Evolutionary conservation across 179 eudicot species (phyloP).

Genomic region (Beta macrorhiza): DNA sequence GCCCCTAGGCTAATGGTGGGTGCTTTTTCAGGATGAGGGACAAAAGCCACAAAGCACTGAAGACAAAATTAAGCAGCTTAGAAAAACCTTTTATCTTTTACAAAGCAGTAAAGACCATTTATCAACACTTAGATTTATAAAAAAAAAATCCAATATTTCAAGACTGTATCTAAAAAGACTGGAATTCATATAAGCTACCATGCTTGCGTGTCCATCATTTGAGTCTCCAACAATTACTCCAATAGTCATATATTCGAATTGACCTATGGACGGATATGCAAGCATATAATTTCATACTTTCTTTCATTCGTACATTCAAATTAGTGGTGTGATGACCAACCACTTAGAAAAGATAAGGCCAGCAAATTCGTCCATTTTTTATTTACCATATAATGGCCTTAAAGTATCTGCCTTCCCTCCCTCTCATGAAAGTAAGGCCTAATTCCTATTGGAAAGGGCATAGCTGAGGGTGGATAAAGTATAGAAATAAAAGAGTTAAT

Average conservation of each 20-base stretch:
- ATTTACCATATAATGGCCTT: not conserved
- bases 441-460: not conserved
- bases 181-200: too few species aligned
- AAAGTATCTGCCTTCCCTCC: not conserved
- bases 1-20: not conserved
- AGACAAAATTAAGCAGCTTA: not conserved
- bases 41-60: not conserved
- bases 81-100: not conserved
- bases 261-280: too few species aligned
- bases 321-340: not conserved
- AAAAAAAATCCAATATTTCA: too few species aligned
- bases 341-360: slow-evolving; percentile 6
- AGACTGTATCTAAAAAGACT: too few species aligned
- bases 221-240: too few species aligned
- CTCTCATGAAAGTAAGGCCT: not conserved
- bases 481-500: not conserved
- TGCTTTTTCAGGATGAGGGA: not conserved
- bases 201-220: too few species aligned
- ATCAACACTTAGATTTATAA: too few species aligned
- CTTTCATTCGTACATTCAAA: too few species aligned
- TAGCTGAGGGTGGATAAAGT: not conserved
- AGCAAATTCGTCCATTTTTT: not conserved
- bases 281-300: too few species aligned
- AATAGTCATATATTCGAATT: too few species aligned
- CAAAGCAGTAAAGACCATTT: not conserved